Evolutionary conservation across 441 rosid genomes (phyloP).

Genomic region (Gossypium lobatum): DNA sequence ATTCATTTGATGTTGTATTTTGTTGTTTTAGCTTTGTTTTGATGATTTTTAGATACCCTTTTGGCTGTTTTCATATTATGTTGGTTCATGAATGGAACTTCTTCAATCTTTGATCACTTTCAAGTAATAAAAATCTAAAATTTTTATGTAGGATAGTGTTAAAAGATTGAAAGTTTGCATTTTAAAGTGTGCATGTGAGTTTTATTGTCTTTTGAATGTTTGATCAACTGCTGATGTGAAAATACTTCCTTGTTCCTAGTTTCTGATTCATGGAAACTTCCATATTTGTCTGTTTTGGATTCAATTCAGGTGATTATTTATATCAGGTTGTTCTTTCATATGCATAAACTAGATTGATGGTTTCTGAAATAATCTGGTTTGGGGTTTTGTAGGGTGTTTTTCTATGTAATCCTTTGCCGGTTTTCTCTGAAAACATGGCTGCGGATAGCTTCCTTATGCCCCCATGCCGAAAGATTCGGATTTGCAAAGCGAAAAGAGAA

Average conservation of each 20-base stretch:
- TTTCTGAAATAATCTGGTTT: neutral
- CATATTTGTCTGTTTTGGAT: neutral
- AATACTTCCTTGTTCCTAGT: too few relatives aligned
- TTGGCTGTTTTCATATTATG: neutral
- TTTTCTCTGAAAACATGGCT: conserved; percentile 1
- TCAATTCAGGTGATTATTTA: neutral
- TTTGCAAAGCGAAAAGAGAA: conserved; percentile 13
- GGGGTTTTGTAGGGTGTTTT: neutral
- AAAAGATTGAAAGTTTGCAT: neutral
- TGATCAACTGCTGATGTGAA: conserved; percentile 18
- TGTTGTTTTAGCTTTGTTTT: neutral
- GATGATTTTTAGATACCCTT: conserved; percentile 3
- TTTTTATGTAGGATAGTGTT: neutral
- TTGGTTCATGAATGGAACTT: neutral
- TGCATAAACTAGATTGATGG: conserved; percentile 2
- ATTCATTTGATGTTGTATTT: neutral
- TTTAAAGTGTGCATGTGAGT: neutral
- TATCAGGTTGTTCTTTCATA: neutral
- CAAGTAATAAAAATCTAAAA: neutral
- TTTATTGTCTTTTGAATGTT: neutral
- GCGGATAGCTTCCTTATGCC: conserved; percentile 19
- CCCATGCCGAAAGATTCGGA: conserved; percentile 21
- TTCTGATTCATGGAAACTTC: neutral
- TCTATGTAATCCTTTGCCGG: neutral
- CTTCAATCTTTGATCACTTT: neutral